Percentiles rank a stretch among this genome's conserved stretches.
Conservation (phyloP, 495 filamentous ascomycete species). For the Elasticomyces elasticus region DNA sequence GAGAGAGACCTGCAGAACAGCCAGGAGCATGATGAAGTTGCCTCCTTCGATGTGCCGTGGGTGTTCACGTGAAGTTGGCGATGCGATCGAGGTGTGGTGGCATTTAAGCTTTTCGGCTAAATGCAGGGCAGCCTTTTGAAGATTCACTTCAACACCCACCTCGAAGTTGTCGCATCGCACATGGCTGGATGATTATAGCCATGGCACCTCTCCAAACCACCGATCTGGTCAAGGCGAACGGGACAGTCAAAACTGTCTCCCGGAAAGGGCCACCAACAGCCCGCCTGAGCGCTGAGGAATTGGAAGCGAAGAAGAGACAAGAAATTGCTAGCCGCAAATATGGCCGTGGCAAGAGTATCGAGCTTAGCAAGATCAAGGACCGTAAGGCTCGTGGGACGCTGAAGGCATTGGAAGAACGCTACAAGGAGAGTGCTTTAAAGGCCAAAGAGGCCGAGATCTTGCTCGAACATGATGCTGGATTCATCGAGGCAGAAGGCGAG, state of each 20-base stretch:
- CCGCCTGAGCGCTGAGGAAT: conserved; percentile 20
- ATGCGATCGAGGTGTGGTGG: too few species aligned
- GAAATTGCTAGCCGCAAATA: conserved; percentile 64
- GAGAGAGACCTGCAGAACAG: too few species aligned
- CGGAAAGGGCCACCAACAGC: conserved; percentile 20
- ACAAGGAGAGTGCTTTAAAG: conserved; percentile 65
- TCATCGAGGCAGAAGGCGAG: conserved; percentile 77
- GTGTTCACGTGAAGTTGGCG: too few species aligned
- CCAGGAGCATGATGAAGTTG: too few species aligned
- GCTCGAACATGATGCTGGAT: conserved; percentile 75
- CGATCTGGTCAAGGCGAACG: conserved; percentile 18
- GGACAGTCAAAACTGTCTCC: conserved; percentile 21
- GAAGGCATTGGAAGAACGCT: conserved; percentile 64
- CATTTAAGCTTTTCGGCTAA: too few species aligned
- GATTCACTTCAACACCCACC: too few species aligned
- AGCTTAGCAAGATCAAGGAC: conserved; percentile 52
- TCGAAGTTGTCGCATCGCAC: not conserved
- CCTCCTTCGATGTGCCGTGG: too few species aligned
- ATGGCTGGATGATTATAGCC: not conserved
- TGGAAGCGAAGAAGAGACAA: conserved; percentile 21
- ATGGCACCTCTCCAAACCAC: conserved; percentile 15
- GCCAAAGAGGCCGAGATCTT: conserved; percentile 94
- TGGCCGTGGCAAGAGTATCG: conserved; percentile 67
- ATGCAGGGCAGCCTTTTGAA: too few species aligned
- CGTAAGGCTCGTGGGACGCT: conserved; percentile 83